Evolutionary conservation across 805 yeast species (phyloP).

Genomic region (Candida chauliodis): DNA sequence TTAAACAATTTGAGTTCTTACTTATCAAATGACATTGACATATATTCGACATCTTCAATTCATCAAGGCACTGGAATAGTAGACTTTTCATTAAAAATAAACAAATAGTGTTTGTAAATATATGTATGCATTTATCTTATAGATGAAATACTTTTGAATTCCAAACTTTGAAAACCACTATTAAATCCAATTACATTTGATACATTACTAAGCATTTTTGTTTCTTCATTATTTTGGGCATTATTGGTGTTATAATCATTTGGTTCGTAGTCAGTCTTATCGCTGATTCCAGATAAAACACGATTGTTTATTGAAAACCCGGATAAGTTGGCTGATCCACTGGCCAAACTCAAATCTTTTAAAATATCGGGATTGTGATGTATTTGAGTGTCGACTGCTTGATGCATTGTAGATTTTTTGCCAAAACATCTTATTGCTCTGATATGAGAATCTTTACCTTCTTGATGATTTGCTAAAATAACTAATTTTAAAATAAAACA

Average conservation of each 20-base stretch:
- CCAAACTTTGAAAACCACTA: constrained; percentile 39
- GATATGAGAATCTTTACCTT: constrained; percentile 93
- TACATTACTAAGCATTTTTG: constrained; percentile 30
- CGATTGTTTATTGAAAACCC: constrained; percentile 28
- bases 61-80: constrained; percentile 87
- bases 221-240: constrained; percentile 17
- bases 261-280: background rate
- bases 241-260: constrained; percentile 13
- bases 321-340: constrained; percentile 22
- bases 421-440: constrained; percentile 64
- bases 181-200: constrained; percentile 39
- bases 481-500: constrained; percentile 62
- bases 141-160: constrained; percentile 34
- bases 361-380: constrained; percentile 13
- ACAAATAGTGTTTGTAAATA: background rate
- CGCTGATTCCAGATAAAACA: constrained; percentile 9
- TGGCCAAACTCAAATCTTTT: constrained; percentile 22
- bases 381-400: background rate
- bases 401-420: constrained; percentile 19
- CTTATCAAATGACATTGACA: constrained; percentile 76
- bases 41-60: constrained; percentile 85
- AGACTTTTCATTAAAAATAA: constrained; percentile 80
- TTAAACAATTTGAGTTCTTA: constrained; percentile 60
- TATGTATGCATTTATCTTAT: constrained; percentile 16
- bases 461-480: constrained; percentile 80